Base-by-base conservation (phyloP, 805 yeast genomes). In the Hanseniaspora meyeri region DNA sequence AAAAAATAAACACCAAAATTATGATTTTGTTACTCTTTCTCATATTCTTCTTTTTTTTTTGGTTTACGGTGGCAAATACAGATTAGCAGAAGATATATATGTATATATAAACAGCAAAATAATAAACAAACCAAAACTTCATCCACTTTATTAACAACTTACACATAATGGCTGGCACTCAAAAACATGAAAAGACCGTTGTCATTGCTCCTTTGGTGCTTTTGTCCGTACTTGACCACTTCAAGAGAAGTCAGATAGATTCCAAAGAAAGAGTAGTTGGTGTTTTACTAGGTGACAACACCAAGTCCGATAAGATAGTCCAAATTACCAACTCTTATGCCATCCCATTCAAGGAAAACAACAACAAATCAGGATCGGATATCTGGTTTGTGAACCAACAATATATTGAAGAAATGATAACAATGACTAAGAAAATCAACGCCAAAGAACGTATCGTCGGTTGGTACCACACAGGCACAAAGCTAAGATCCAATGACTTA, bases 381-480 rank as follows among this genome's bases (percentile, higher is more conserved):
- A 96, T 95, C 48, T 93, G 97, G 97, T 93, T 93, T 67, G 74
- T 93, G 64, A 98, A 93, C 68, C 98, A 93, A 72, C 91, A 93
- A 68, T 93, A 83, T 69, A 87, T 93, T 59, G 97, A 91, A 66
- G 80, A 86, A 55, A 93, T 93, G 99, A 84, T 89, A 61, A 96
- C 89, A 62, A 93, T 93, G 99, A 91, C 89, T 73, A 88, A 87
- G 68, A 93, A 95, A 70, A 90, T 93, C 68, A 95, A 90, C 72
- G 99, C 99, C 19, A 90, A 87, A 72, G 99, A 93, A 70, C 87
- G 82, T 68, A 76, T 93, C 49, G 82, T 93, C 67, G 99, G 99
- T n/a, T 93, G 99, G 99, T 93, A 93, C 68, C 99, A 93, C 70
- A 84, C 96, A 9, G 99, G 98, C 4, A 97, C 97, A 19, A 89